Evolutionary conservation across 768 basidiomycete species (phyloP).

Genomic region (Udeniomyces megalosporus): DNA sequence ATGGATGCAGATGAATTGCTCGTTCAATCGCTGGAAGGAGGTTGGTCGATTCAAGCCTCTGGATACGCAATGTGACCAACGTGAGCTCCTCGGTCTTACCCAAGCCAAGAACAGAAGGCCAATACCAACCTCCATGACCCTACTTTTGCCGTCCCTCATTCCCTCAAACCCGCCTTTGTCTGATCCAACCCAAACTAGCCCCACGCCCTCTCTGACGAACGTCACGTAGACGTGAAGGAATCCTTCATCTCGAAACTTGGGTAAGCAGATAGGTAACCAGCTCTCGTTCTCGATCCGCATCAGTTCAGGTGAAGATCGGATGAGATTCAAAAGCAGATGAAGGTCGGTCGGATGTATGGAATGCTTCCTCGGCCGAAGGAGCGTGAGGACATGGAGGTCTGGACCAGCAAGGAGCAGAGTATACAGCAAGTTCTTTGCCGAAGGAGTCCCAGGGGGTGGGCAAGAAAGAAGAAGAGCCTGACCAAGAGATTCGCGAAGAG

Average conservation of each 20-base stretch:
- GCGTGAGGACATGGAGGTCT: slow-evolving; percentile 46
- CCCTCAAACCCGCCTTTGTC: slow-evolving; percentile 64
- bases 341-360: slow-evolving; percentile 88
- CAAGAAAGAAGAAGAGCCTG: slow-evolving; percentile 32
- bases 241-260: slow-evolving; percentile 74
- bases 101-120: too few relatives aligned
- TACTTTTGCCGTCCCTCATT: slow-evolving; percentile 60
- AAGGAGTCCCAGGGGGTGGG: neutral
- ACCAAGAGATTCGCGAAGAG: slow-evolving; percentile 54
- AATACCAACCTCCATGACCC: slow-evolving; percentile 41
- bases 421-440: slow-evolving; percentile 66
- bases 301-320: slow-evolving; percentile 64
- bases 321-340: slow-evolving; percentile 80
- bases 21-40: slow-evolving; percentile 34
- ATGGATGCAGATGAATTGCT: slow-evolving; percentile 35
- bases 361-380: slow-evolving; percentile 79
- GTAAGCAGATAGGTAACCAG: slow-evolving; percentile 91
- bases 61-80: neutral
- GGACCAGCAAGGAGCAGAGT: slow-evolving; percentile 66
- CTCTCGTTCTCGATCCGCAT: slow-evolving; percentile 46
- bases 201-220: slow-evolving; percentile 34
- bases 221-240: slow-evolving; percentile 74
- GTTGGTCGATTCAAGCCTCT: slow-evolving; percentile 54
- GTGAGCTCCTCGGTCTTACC: neutral
- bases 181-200: slow-evolving; percentile 63